Conservation (phyloP, 1,139 yeast species). For the Suhomyces kunorum region DNA sequence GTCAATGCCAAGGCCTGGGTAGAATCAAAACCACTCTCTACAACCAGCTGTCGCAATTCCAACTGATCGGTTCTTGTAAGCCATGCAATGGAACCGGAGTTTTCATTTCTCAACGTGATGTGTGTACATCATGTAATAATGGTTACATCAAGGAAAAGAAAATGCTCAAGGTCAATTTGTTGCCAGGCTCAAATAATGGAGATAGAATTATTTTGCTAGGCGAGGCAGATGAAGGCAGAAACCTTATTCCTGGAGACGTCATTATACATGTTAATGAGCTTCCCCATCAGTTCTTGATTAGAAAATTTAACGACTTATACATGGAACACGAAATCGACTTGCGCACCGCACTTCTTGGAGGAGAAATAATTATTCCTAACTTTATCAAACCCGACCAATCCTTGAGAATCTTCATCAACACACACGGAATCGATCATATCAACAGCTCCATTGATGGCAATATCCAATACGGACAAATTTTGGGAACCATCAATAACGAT, state of each 20-base stretch:
- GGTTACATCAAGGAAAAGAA: conserved; percentile 45
- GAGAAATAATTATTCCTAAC: conserved; percentile 44
- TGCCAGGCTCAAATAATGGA: conserved; percentile 55
- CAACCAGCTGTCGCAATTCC: conserved; percentile 37
- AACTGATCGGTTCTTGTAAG: conserved; percentile 37
- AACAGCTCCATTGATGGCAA: conserved; percentile 25
- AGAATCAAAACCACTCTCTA: conserved; percentile 32
- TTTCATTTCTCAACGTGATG: conserved; percentile 28
- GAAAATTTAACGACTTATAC: conserved; percentile 52
- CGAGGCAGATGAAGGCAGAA: conserved; percentile 65
- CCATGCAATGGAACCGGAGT: conserved; percentile 42
- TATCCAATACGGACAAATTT: conserved; percentile 47
- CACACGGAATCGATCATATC: conserved; percentile 34
- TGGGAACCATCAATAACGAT: conserved; percentile 47
- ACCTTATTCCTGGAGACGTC: conserved; percentile 66
- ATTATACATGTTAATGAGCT: conserved; percentile 44
- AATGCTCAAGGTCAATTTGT: conserved; percentile 50
- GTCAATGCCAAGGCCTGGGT: conserved; percentile 43
- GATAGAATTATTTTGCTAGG: conserved; percentile 53
- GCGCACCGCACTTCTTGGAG: conserved; percentile 57
- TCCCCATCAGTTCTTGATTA: conserved; percentile 43
- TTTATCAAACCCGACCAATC: conserved; percentile 45
- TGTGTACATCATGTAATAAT: conserved; percentile 45
- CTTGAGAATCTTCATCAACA: conserved; percentile 41
- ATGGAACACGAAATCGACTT: conserved; percentile 50